Evolutionary conservation across 768 basidiomycete species (phyloP), one percentile per base, ranked within the genome.

Genomic region (Suillus bovinus): DNA sequence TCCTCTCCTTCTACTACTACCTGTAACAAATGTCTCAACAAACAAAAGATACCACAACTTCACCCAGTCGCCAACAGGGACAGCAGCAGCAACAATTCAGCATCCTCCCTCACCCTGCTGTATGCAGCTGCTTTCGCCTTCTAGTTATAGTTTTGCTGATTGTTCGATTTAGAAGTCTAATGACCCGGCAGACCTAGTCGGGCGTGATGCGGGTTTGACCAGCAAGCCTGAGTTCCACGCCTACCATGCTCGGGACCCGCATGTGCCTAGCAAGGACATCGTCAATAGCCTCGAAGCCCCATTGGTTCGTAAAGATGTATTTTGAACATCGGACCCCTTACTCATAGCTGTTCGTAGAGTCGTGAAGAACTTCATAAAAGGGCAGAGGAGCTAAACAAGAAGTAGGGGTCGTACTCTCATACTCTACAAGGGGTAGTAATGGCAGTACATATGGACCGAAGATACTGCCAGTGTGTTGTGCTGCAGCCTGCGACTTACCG

Each of bases 41-140:
- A 55, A 38, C 16, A 34, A 55, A 55, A 36, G 34, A 55, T 38
- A 55, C 34, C 34, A 38, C 22, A 16, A 38, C 54, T 17, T 24
- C 54, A 36, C 34, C 22, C 22, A 24, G 34, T 55, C 34, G 22
- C 54, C 34, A 24, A 36, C 54, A 55, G 9, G 54, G 54, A 49
- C 63, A 63, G 56, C 59, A 62, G 8, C 81, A 85, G 67, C 81
- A 76, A 55, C 69, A 66, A 1, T 87, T 81, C 72, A 74, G 73
- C 54, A 88, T 84, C 68, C 78, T 81, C 61, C 87, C 87, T 24
- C 85, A 88, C 69, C 87, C 86, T 55, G 86, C 86, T 66, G 86
- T 86, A 67, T 54, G 81, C 68, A 3, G 34, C 50, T 64, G 38
- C 22, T 11, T 4, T 39, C 4, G 2, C 50, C 17, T 60, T 44